Conservation (phyloP, 139 green algal species). For the Volvox reticuliferus region DNA sequence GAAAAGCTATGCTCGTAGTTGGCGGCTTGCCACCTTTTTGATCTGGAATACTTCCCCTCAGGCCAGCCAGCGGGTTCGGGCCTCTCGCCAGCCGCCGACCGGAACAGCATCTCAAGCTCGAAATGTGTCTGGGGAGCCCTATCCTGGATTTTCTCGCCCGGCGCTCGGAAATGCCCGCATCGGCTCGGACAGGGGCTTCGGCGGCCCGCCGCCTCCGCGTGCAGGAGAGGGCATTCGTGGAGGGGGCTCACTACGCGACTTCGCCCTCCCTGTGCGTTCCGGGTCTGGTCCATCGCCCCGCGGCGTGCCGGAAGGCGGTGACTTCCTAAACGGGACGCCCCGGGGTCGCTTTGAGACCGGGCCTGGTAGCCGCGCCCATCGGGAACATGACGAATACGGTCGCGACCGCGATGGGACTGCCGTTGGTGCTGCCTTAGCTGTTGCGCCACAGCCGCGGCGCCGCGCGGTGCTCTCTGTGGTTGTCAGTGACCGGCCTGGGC, state of each 20-base stretch:
- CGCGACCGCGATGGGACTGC: not conserved
- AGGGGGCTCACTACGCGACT: not conserved
- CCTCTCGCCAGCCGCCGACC: not conserved
- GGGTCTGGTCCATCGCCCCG: not conserved
- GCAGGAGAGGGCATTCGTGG: not conserved
- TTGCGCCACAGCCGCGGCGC: not conserved
- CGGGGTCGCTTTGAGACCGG: conserved; percentile 11
- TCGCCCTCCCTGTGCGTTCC: not conserved
- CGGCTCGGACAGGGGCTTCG: not conserved
- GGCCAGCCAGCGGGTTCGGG: conserved; percentile 40
- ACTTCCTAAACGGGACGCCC: not conserved
- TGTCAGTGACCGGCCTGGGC: not conserved
- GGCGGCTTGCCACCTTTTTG: too few relatives aligned
- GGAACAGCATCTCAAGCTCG: not conserved
- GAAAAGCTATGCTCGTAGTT: too few relatives aligned
- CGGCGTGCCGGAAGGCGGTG: not conserved
- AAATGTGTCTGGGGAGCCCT: not conserved
- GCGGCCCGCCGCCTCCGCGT: not conserved
- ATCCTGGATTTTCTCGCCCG: not conserved
- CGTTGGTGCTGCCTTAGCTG: not conserved
- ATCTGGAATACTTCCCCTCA: not conserved
- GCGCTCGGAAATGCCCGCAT: not conserved
- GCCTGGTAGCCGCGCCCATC: not conserved
- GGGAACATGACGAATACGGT: not conserved
- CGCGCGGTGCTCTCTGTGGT: conserved; percentile 25